phyloP scores from a whole-genome alignment of 2,329 filamentous ascomycete species.

The Sporothrix brunneoviolacea region DNA sequence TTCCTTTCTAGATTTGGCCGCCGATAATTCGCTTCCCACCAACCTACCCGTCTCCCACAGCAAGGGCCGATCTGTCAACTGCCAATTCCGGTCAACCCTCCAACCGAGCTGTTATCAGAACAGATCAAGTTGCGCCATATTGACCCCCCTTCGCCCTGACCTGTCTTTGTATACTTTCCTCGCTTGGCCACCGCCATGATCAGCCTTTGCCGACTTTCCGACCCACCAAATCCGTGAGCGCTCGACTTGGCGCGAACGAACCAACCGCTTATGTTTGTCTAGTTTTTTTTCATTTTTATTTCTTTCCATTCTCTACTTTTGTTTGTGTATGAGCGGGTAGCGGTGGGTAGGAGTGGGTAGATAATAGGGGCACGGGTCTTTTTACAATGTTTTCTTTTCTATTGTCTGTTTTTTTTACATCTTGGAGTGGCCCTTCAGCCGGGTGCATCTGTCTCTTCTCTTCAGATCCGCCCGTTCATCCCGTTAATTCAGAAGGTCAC shows the following conservation, averaged over 20 bases:
- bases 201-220: no score
- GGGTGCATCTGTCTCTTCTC: not conserved
- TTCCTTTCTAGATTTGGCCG: conserved; percentile 89
- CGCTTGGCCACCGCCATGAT: no score
- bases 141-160: no score
- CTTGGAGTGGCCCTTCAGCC: not conserved
- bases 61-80: no score
- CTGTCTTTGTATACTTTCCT: not conserved
- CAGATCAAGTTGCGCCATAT: no score
- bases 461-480: conserved; percentile 5
- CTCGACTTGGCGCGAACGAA: not conserved
- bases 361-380: not conserved
- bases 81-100: not conserved
- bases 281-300: not conserved
- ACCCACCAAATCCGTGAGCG: no score
- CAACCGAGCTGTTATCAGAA: no score
- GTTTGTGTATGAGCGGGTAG: conserved; percentile 7
- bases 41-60: no score
- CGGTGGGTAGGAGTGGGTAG: conserved; percentile 5
- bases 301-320: conserved; percentile 3
- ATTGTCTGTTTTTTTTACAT: not conserved
- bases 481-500: conserved; percentile 13
- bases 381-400: not conserved
- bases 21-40: conserved; percentile 63
- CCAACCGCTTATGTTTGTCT: conserved; percentile 2